Evolutionary conservation across 495 filamentous ascomycete species (phyloP), one percentile per base, ranked within the genome.

Genomic region (Hypoxylon intermedium): DNA sequence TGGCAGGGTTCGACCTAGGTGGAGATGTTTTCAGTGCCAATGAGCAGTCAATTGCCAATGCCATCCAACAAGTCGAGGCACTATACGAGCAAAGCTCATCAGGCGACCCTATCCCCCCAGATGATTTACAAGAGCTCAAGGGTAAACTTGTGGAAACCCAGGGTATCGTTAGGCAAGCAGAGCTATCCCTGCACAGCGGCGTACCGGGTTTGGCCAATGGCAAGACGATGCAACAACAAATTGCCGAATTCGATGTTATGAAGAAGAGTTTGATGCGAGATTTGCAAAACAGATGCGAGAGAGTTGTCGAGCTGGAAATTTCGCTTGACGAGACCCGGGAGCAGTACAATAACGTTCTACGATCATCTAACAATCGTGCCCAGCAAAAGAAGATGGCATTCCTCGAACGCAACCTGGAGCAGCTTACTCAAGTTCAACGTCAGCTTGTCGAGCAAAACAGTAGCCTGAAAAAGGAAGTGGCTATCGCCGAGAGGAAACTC

Each of bases 381-480:
- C 94, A 98, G 76, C 94, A 98, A 75, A 98, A 98, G 87, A 98
- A 98, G 83, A 97, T 98, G 91, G 94, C 93, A 5, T 98, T 98
- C 85, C 78, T 98, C 37, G 95, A 98, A 77, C 89, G 94, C 69
- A 98, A 98, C 73, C 85, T 98, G 12, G 94, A 98, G 76, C 95
- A 98, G 75, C 82, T 98, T 34, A 98, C 95, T 0, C 89, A 94
- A 67, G 95, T 98, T 50, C 94, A 98, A 73, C 85, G 94, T 18
- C 95, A 98, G 79, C 84, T 98, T 6, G 94, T 98, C 20, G 94
- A 98, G 75, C 94, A 98, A 75, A 98, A 98, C 74, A 88, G 89
- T 63, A 88, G 86, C 51, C 78, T 98, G 59, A 98, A 98, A 84
- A 98, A 98, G 78, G 94, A 98, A 75, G 94, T 98, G 44, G 94